Evolutionary conservation across 495 filamentous ascomycete species (phyloP), one percentile per base, ranked within the genome.

Genomic region (Podospora bellae-mahoneyi): DNA sequence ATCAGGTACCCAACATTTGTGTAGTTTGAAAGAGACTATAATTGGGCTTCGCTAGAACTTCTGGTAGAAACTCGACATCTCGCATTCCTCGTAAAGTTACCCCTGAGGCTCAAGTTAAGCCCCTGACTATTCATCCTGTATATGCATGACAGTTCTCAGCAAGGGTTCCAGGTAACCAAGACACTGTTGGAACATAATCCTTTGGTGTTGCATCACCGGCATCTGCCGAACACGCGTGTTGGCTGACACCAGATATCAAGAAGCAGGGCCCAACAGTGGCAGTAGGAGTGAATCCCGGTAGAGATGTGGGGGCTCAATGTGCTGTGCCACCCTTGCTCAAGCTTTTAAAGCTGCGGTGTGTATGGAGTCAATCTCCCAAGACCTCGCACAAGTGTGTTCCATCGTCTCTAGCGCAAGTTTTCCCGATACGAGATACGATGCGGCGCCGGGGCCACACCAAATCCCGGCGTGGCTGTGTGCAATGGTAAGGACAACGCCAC

Each of bases 171-270:
- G 30, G 39, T 48, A 18, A 16, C 3, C 7, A 48, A 13, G 39
- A 48, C 6, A 13, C 39, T 48, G 7, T 5, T 48, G 39, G 7
- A 48, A 20, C 23, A 55, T 6, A 56, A 19, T 16, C 9, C 9
- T 27, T 20, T 19, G 18, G 9, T 3, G 39, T 10, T 48, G 16
- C 3, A 60, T 26, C 58, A 20, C 30, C 32, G 48, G 30, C 26
- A n/a, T 44, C 20, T 56, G 15, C 39, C 63, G 53, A 23, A 55
- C 63, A 65, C 63, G 55, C 55, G 55, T 58, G 55, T 58, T 58
- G n/a, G 55, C 4, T 58, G 5, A 58, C 54, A 23, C 5, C 54
- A 57, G 9, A n/a, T 5, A 57, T 16, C 5, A 5, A 18, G 20
- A 57, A 18, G 5, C 5, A 23, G 23, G 23, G 1, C 23, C 23